Conservation (phyloP, 345 rosid genomes). For the Populus deltoides region DNA sequence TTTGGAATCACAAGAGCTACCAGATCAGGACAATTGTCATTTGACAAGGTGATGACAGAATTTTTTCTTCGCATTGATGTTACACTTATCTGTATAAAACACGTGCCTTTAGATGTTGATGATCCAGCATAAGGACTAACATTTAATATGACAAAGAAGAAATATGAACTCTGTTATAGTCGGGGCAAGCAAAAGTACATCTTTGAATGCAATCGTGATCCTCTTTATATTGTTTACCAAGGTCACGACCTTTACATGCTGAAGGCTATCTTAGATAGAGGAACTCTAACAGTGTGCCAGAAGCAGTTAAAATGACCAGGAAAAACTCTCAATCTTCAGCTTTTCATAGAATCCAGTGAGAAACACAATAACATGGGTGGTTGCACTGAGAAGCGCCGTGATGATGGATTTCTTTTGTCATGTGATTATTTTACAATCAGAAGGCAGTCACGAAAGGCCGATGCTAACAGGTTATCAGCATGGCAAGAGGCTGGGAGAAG, state of each 20-base stretch:
- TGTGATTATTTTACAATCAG: slow-evolving; percentile 94
- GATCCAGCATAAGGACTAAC: slow-evolving; percentile 93
- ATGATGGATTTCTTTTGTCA: slow-evolving; percentile 85
- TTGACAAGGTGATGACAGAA: slow-evolving; percentile 97
- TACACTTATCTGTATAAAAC: slow-evolving; percentile 65
- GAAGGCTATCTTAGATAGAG: slow-evolving; percentile 62
- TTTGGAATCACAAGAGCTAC: slow-evolving; percentile 77
- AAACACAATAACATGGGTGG: slow-evolving; percentile 39
- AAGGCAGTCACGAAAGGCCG: slow-evolving; percentile 94
- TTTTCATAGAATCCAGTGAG: slow-evolving; percentile 59
- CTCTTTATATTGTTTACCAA: slow-evolving; percentile 95
- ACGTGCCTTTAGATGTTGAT: slow-evolving; percentile 77
- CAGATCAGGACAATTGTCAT: slow-evolving; percentile 86
- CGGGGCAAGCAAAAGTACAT: slow-evolving; percentile 91
- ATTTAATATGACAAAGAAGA: slow-evolving; percentile 75
- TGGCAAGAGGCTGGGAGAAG: slow-evolving; percentile 99
- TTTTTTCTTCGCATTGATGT: slow-evolving; percentile 84
- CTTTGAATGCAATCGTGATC: slow-evolving; percentile 82
- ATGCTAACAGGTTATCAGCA: slow-evolving; percentile 78
- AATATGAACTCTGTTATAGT: slow-evolving; percentile 71
- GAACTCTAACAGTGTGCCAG: slow-evolving; percentile 46
- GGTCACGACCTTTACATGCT: slow-evolving; percentile 90
- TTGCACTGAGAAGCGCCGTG: slow-evolving; percentile 68
- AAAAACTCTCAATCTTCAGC: slow-evolving; percentile 61
- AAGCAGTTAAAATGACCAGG: slow-evolving; percentile 49